phyloP scores from a whole-genome alignment of 2,329 filamentous ascomycete genomes.

The Talaromyces sp. region DNA sequence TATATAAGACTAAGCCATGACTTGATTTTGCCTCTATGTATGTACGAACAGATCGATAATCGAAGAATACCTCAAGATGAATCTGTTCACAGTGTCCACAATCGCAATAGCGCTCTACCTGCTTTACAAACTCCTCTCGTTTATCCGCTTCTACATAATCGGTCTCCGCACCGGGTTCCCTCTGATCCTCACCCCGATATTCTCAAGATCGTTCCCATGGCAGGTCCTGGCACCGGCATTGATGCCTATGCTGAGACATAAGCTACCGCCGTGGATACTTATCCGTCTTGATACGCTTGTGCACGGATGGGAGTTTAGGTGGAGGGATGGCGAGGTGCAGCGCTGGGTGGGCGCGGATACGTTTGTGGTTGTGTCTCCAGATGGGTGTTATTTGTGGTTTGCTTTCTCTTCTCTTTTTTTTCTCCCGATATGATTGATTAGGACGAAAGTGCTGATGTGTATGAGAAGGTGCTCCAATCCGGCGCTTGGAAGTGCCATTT shows the following conservation, averaged over 20 bases:
- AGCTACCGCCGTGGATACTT: slow-evolving; percentile 27
- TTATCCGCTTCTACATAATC: slow-evolving; percentile 23
- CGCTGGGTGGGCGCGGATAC: slow-evolving; percentile 24
- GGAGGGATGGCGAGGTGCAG: slow-evolving; percentile 26
- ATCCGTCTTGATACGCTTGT: slow-evolving; percentile 26
- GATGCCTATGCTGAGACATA: background rate
- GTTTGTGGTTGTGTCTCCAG: slow-evolving; percentile 33
- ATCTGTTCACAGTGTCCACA: background rate
- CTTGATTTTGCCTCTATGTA: too few species aligned
- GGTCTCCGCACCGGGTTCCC: slow-evolving; percentile 29
- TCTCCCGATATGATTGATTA: background rate
- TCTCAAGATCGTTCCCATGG: slow-evolving; percentile 26
- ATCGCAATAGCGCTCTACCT: background rate
- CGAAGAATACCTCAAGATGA: background rate
- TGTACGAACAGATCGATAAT: too few species aligned
- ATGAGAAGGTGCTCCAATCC: slow-evolving; percentile 30
- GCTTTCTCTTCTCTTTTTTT: slow-evolving; percentile 14
- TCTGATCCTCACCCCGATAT: slow-evolving; percentile 24
- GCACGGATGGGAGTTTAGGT: slow-evolving; percentile 35
- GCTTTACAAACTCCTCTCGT: slow-evolving; percentile 4
- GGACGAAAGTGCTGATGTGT: background rate
- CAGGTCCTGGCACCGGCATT: slow-evolving; percentile 25
- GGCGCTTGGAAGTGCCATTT: slow-evolving; percentile 27
- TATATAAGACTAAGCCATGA: background rate
- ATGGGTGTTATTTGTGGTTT: slow-evolving; percentile 20